A percentile compares a stretch with the other conserved stretches of the same genome.
These are phyloP conservation scores for Protomyces gravidus DNA, from an alignment of 1,139 yeast species.

Conservation along the genomic window DNA sequence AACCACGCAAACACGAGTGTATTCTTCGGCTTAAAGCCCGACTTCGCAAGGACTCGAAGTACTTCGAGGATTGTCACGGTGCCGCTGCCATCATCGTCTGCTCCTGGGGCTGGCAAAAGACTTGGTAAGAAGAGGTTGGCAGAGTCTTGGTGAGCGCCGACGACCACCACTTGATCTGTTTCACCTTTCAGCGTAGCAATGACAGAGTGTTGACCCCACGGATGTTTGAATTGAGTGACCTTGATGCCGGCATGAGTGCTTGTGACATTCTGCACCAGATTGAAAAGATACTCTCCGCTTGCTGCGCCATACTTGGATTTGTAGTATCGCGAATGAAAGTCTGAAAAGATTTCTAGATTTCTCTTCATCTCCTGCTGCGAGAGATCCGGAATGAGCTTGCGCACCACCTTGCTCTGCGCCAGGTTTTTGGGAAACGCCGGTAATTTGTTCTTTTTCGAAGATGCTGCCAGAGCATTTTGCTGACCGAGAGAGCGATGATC, in stretches of 20 bases:
- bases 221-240: constrained; percentile 48
- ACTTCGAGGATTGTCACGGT: constrained; percentile 74
- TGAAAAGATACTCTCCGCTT: constrained; percentile 68
- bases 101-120: constrained; percentile 78
- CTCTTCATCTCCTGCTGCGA: constrained; percentile 49
- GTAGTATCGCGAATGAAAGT: constrained; percentile 77
- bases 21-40: constrained; percentile 57
- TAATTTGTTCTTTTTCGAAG: constrained; percentile 1
- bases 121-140: constrained; percentile 70
- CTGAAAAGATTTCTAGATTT: constrained; percentile 59
- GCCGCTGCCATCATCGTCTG: constrained; percentile 93
- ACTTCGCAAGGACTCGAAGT: constrained; percentile 54
- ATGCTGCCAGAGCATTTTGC: constrained; percentile 14
- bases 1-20: constrained; percentile 90
- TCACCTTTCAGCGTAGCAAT: constrained; percentile 48
- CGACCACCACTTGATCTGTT: constrained; percentile 52
- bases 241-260: constrained; percentile 39
- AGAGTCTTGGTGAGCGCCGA: constrained; percentile 91
- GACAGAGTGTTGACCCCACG: constrained; percentile 58
- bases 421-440: constrained; percentile 51
- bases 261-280: constrained; percentile 48
- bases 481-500: constrained; percentile 38
- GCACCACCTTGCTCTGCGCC: constrained; percentile 46
- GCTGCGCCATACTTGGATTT: constrained; percentile 65
- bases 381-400: constrained; percentile 45